These are phyloP conservation scores for Vitis hybrid DNA, from an alignment of 177 flowering plant genomes.

Conservation along the genomic window DNA sequence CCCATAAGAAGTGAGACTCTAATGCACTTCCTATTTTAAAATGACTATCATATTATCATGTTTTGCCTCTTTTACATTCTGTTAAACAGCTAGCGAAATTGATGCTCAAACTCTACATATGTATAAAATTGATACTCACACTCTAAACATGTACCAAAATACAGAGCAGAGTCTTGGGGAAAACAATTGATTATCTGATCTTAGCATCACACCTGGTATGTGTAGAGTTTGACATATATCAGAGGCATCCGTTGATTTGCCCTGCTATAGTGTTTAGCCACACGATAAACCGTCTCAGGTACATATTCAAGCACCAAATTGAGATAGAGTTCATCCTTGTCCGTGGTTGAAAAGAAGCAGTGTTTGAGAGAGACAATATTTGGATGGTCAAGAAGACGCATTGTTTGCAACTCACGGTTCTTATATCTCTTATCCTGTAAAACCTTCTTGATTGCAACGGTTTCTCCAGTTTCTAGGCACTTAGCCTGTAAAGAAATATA, in stretches of 20 bases:
- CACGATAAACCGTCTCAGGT: slow-evolving; percentile 76
- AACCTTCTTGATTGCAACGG: slow-evolving; percentile 74
- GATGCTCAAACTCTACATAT: no score
- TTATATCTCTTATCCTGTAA: slow-evolving; percentile 74
- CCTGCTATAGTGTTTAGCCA: slow-evolving; percentile 61
- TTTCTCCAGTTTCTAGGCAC: slow-evolving; percentile 75
- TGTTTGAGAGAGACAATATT: slow-evolving; percentile 66
- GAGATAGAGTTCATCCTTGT: slow-evolving; percentile 64
- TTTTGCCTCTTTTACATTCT: no score
- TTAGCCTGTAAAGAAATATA: slow-evolving; percentile 51
- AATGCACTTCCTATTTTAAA: no score
- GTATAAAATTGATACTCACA: no score
- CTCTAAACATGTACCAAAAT: neutral
- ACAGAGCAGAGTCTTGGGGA: no score
- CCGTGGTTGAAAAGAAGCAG: slow-evolving; percentile 72
- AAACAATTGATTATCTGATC: no score
- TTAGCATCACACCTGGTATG: slow-evolving; percentile 46
- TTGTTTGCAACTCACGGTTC: slow-evolving; percentile 78
- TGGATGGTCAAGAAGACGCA: slow-evolving; percentile 85
- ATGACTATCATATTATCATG: no score
- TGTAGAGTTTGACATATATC: slow-evolving; percentile 67
- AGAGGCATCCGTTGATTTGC: slow-evolving; percentile 76
- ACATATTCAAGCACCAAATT: slow-evolving; percentile 72
- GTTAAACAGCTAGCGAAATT: no score
- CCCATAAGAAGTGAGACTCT: no score